Evolutionary conservation across 768 basidiomycete genomes (phyloP).

Genomic region (Collybia mongolica): DNA sequence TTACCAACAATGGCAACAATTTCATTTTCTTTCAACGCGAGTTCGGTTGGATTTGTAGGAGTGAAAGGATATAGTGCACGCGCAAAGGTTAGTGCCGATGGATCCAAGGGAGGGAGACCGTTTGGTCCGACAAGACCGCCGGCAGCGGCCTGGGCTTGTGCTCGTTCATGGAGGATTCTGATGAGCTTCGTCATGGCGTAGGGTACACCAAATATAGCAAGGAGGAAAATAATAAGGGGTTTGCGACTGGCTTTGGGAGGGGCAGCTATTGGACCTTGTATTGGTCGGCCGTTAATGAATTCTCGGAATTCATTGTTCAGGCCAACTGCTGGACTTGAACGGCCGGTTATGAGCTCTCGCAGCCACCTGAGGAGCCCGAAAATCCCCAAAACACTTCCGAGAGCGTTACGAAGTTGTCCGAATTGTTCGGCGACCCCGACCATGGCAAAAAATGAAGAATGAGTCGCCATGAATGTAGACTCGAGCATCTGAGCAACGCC

Average conservation of each 20-base stretch:
- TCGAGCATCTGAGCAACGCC: slow-evolving; percentile 98
- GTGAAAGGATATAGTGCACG: slow-evolving; percentile 79
- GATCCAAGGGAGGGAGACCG: slow-evolving; percentile 67
- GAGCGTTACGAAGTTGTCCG: slow-evolving; percentile 83
- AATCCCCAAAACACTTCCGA: slow-evolving; percentile 90
- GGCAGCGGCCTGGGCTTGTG: slow-evolving; percentile 44
- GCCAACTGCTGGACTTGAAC: slow-evolving; percentile 20
- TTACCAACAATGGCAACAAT: slow-evolving; percentile 91
- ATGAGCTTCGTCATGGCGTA: slow-evolving; percentile 93
- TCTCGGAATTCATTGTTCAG: slow-evolving; percentile 71
- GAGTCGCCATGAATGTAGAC: slow-evolving; percentile 95
- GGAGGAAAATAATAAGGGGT: slow-evolving; percentile 89
- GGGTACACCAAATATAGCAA: slow-evolving; percentile 91
- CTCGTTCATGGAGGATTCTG: slow-evolving; percentile 67
- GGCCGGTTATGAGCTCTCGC: slow-evolving; percentile 56
- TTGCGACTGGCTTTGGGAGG: slow-evolving; percentile 76
- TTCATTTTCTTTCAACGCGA: slow-evolving; percentile 82
- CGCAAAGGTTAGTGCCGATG: slow-evolving; percentile 79
- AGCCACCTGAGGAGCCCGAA: slow-evolving; percentile 91
- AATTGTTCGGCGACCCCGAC: slow-evolving; percentile 97
- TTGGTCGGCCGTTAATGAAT: slow-evolving; percentile 66
- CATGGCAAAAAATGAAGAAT: slow-evolving; percentile 94
- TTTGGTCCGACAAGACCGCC: slow-evolving; percentile 34
- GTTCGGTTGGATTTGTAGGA: slow-evolving; percentile 72
- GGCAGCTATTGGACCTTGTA: slow-evolving; percentile 44